A percentile compares a stretch with the other conserved stretches of the same genome.
phyloP scores from a whole-genome alignment of 106 monocot species.

The Acorus calamus region DNA sequence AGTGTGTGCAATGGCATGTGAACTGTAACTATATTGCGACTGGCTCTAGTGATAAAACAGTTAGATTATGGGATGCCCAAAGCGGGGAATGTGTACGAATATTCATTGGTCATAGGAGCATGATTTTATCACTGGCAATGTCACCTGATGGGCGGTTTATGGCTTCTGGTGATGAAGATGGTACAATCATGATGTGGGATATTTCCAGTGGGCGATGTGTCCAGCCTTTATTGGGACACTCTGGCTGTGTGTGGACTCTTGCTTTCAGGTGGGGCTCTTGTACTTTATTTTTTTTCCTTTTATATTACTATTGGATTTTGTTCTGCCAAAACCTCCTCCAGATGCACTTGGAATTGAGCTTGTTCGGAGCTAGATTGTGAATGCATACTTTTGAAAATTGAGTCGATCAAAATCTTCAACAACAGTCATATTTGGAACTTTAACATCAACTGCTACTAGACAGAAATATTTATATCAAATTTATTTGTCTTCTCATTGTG shows the following conservation, averaged over 20 bases:
- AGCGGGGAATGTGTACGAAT: slow-evolving; percentile 91
- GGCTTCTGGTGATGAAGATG: slow-evolving; percentile 99
- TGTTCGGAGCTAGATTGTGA: no score
- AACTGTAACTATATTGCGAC: slow-evolving; percentile 97
- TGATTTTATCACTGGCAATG: slow-evolving; percentile 81
- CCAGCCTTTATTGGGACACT: slow-evolving; percentile 79
- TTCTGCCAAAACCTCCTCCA: no score
- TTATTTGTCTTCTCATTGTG: background rate
- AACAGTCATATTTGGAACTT: no score
- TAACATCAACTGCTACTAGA: no score
- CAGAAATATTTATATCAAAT: no score
- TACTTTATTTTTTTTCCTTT: background rate
- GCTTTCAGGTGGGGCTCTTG: slow-evolving; percentile 65
- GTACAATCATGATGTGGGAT: slow-evolving; percentile 98
- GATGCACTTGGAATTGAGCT: no score
- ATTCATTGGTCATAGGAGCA: slow-evolving; percentile 91
- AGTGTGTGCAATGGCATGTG: slow-evolving; percentile 98
- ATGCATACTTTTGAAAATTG: no score
- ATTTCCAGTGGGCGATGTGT: slow-evolving; percentile 75
- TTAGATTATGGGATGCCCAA: slow-evolving; percentile 93
- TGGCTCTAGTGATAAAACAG: slow-evolving; percentile 94
- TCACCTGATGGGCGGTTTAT: slow-evolving; percentile 94
- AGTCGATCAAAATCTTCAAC: no score
- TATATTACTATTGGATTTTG: background rate
- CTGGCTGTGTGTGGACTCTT: slow-evolving; percentile 86